Percentiles rank a stretch among this genome's conserved stretches.
These are phyloP conservation scores for Medicago ruthenica DNA, from an alignment of 306 rosid species.

Conservation along the genomic window DNA sequence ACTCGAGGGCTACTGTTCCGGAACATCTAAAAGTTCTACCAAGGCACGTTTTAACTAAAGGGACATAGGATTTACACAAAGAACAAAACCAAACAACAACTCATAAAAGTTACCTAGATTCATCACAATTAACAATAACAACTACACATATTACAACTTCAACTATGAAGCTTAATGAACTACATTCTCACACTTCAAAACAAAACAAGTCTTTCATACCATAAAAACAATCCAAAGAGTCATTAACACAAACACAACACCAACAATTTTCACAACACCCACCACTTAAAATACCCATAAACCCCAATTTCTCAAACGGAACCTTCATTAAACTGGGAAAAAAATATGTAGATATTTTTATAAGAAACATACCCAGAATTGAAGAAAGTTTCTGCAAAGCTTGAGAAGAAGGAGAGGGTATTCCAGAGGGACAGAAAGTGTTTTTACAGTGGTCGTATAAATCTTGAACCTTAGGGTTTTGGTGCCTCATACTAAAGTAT, in stretches of 20 bases:
- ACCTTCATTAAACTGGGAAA: not conserved
- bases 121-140: conserved; percentile 5
- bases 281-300: conserved; percentile 19
- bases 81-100: too few relatives aligned
- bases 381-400: conserved; percentile 62
- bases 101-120: not conserved
- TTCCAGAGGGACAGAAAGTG: conserved; percentile 59
- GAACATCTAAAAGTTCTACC: too few relatives aligned
- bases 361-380: conserved; percentile 63
- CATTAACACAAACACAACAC: not conserved
- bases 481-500: conserved; percentile 55
- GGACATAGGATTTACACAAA: too few relatives aligned
- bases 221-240: not conserved
- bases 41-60: too few relatives aligned
- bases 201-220: conserved; percentile 31
- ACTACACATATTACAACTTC: not conserved
- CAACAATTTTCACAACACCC: not conserved
- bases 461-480: conserved; percentile 66
- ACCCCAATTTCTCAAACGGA: conserved; percentile 28
- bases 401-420: conserved; percentile 57
- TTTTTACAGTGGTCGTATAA: conserved; percentile 73
- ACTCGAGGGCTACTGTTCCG: too few relatives aligned
- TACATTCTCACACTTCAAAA: conserved; percentile 20
- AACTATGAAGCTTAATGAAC: conserved; percentile 12
- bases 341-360: not conserved